These are phyloP conservation scores for Fusarium sp. DNA, from an alignment of 2,329 filamentous ascomycete genomes.

Conservation along the genomic window DNA sequence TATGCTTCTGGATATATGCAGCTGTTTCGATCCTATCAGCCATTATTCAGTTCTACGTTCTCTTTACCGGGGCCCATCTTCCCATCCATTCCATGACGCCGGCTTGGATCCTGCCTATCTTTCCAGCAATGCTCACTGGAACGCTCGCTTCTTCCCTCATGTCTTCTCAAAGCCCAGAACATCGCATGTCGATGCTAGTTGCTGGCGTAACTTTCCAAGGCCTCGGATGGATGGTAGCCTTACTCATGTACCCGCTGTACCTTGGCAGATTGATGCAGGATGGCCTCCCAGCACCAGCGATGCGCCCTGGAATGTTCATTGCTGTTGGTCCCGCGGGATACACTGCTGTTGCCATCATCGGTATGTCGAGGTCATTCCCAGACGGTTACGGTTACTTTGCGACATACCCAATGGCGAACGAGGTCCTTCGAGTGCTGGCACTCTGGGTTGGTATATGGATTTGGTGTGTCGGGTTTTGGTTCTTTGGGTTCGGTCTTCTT, in stretches of 20 bases:
- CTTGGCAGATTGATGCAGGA: slow-evolving; percentile 44
- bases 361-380: slow-evolving; percentile 40
- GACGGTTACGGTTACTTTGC: slow-evolving; percentile 43
- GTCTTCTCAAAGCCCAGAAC: slow-evolving; percentile 39
- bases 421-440: slow-evolving; percentile 41
- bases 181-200: slow-evolving; percentile 42
- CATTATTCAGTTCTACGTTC: slow-evolving; percentile 43
- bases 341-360: slow-evolving; percentile 43
- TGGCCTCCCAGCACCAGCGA: slow-evolving; percentile 41
- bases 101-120: slow-evolving; percentile 47
- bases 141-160: slow-evolving; percentile 41
- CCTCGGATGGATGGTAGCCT: slow-evolving; percentile 43
- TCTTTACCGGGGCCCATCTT: slow-evolving; percentile 45
- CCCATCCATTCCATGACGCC: slow-evolving; percentile 45
- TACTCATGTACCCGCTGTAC: slow-evolving; percentile 40
- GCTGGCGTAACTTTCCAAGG: slow-evolving; percentile 44
- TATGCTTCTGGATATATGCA: slow-evolving; percentile 65
- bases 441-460: slow-evolving; percentile 43
- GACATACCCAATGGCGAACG: slow-evolving; percentile 34
- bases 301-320: slow-evolving; percentile 45
- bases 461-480: slow-evolving; percentile 45
- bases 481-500: slow-evolving; percentile 41
- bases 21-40: slow-evolving; percentile 45
- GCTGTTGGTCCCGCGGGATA: slow-evolving; percentile 41
- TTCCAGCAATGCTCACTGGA: slow-evolving; percentile 45